Evolutionary conservation across 192 early-diverging fungal genomes (phyloP).

Genomic region (Backusella macrospora): DNA sequence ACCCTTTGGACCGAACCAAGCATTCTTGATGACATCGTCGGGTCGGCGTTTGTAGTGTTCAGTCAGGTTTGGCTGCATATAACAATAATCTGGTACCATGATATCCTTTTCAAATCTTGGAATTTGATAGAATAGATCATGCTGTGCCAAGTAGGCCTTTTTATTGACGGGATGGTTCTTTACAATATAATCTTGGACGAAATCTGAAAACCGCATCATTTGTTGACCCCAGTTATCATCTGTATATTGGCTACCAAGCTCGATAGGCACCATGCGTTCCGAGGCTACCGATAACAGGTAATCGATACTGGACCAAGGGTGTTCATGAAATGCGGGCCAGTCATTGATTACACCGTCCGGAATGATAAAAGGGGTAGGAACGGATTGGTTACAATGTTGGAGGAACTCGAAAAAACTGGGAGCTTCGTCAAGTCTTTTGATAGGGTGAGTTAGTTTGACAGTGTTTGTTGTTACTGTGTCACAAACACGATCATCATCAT

Average conservation of each 20-base stretch:
- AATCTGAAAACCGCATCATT: slow-evolving; percentile 72
- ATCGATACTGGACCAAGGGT: slow-evolving; percentile 63
- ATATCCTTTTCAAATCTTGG: slow-evolving; percentile 70
- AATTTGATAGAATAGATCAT: slow-evolving; percentile 81
- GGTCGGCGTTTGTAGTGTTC: slow-evolving; percentile 29
- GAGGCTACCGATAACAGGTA: slow-evolving; percentile 64
- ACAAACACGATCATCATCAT: not conserved
- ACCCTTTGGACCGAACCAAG: slow-evolving; percentile 83
- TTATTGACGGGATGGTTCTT: not conserved
- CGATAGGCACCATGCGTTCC: slow-evolving; percentile 79
- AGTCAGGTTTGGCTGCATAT: slow-evolving; percentile 34
- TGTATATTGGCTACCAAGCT: slow-evolving; percentile 80
- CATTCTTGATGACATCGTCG: slow-evolving; percentile 57
- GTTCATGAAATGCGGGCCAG: slow-evolving; percentile 68
- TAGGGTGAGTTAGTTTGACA: slow-evolving; percentile 6
- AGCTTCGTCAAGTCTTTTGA: not conserved
- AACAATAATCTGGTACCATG: slow-evolving; percentile 77
- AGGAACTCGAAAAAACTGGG: slow-evolving; percentile 32
- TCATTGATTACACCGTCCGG: slow-evolving; percentile 50
- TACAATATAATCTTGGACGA: slow-evolving; percentile 55
- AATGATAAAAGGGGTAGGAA: slow-evolving; percentile 54
- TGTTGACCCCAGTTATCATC: slow-evolving; percentile 75
- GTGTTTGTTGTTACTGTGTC: not conserved
- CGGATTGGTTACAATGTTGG: slow-evolving; percentile 12
- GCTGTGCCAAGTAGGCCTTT: slow-evolving; percentile 84